phyloP scores from a whole-genome alignment of 1,284 basidiomycete species.

The Apiotrichum brassicae region DNA sequence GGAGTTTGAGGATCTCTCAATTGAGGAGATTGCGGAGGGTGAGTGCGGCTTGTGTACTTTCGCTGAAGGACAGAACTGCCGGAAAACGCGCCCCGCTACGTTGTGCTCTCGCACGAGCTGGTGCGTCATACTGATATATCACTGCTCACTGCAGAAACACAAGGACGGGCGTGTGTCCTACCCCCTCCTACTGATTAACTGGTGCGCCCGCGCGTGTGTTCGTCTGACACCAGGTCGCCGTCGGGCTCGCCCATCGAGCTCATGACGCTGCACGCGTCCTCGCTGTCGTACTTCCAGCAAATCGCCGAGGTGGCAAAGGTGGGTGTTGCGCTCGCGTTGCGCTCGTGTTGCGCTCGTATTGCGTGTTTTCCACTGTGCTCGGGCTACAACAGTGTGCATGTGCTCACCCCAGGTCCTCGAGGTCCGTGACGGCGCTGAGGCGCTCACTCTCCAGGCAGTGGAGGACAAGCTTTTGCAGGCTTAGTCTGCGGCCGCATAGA shows the following conservation, averaged over 20 bases:
- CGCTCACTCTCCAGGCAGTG: conserved; percentile 64
- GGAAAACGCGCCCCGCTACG: conserved; percentile 80
- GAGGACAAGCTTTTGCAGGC: conserved; percentile 56
- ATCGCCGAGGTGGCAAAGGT: conserved; percentile 49
- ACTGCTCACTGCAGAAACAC: conserved; percentile 51
- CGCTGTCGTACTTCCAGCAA: conserved; percentile 68
- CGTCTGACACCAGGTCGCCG: conserved; percentile 50
- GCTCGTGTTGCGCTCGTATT: too few relatives aligned
- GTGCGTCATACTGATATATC: conserved; percentile 22
- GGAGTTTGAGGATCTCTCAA: conserved; percentile 63
- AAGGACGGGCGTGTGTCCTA: conserved; percentile 77
- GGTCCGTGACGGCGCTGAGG: conserved; percentile 70
- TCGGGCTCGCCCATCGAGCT: conserved; percentile 64
- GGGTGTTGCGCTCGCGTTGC: not conserved
- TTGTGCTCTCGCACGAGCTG: conserved; percentile 75
- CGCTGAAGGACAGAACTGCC: conserved; percentile 64
- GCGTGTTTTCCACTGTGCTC: too few relatives aligned
- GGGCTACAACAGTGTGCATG: too few relatives aligned
- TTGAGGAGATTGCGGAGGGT: conserved; percentile 83
- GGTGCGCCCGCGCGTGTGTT: conserved; percentile 48
- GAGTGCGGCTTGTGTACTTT: conserved; percentile 3
- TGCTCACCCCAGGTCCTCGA: conserved; percentile 59
- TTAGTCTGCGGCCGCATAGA: not conserved
- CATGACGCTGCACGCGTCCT: conserved; percentile 76
- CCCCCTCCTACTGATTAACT: conserved; percentile 77